Evolutionary conservation across 345 rosid species (phyloP).

Genomic region (Barbarea vulgaris): DNA sequence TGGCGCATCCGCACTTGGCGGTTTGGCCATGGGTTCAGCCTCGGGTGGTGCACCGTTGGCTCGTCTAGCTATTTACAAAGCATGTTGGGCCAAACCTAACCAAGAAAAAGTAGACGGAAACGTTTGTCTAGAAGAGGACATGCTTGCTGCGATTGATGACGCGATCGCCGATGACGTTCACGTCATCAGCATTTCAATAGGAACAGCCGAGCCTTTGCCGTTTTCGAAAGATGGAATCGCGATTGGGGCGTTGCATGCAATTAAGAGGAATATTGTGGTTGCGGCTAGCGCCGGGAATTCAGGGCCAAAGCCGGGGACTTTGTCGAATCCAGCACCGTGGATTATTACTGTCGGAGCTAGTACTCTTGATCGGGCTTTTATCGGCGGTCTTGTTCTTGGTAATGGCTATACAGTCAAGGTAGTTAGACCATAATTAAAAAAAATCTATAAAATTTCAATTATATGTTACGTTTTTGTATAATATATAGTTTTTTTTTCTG

Average conservation of each 20-base stretch:
- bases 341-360: slow-evolving; percentile 81
- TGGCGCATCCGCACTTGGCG: slow-evolving; percentile 56
- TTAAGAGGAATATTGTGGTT: slow-evolving; percentile 60
- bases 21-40: slow-evolving; percentile 70
- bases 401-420: slow-evolving; percentile 62
- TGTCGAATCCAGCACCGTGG: slow-evolving; percentile 82
- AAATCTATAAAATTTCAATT: background rate
- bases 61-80: slow-evolving; percentile 81
- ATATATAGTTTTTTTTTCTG: slow-evolving; percentile 16
- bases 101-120: slow-evolving; percentile 49
- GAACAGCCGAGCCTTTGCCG: slow-evolving; percentile 8
- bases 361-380: slow-evolving; percentile 65
- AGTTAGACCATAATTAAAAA: background rate
- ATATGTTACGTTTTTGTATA: slow-evolving; percentile 14
- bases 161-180: slow-evolving; percentile 82
- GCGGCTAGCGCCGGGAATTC: slow-evolving; percentile 69
- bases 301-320: slow-evolving; percentile 64
- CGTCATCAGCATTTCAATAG: slow-evolving; percentile 75
- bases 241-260: slow-evolving; percentile 67
- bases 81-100: slow-evolving; percentile 74
- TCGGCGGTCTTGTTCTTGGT: slow-evolving; percentile 55
- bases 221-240: slow-evolving; percentile 55
- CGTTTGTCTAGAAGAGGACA: slow-evolving; percentile 60
- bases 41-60: slow-evolving; percentile 78
- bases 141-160: slow-evolving; percentile 83